Percentiles rank a stretch among this genome's conserved stretches.
These are phyloP conservation scores for Funneliformis mosseae DNA, from an alignment of 192 early-diverging fungal species.

Conservation along the genomic window DNA sequence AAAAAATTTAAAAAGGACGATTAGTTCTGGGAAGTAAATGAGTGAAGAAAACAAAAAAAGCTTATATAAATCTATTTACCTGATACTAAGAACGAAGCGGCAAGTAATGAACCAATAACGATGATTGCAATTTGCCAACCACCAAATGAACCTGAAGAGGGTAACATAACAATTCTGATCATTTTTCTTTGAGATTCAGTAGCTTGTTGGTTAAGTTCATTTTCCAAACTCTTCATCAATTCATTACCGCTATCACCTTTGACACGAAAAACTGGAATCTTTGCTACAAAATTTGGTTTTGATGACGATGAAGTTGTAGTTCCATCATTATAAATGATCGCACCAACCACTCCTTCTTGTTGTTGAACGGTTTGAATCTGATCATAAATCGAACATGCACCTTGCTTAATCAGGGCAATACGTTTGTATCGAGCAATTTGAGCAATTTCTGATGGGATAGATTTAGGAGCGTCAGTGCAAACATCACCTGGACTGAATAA, in stretches of 20 bases:
- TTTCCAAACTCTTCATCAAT: neutral
- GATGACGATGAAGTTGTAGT: neutral
- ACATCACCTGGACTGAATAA: neutral
- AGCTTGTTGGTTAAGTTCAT: neutral
- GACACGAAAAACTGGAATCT: neutral
- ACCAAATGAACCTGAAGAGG: conserved; percentile 11
- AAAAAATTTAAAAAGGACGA: neutral
- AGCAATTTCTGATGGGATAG: neutral
- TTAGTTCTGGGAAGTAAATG: no score
- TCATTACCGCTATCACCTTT: neutral
- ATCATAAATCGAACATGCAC: conserved; percentile 3
- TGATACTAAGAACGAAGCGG: conserved; percentile 22
- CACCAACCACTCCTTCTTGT: neutral
- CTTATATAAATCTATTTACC: no score
- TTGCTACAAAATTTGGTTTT: neutral
- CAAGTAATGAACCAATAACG: conserved; percentile 25
- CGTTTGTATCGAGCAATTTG: neutral
- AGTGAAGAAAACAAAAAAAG: no score
- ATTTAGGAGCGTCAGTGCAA: neutral
- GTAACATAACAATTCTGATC: neutral
- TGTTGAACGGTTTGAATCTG: conserved; percentile 20
- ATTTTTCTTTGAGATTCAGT: neutral
- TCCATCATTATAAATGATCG: neutral
- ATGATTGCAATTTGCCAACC: conserved; percentile 31
- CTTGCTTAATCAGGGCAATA: conserved; percentile 3